phyloP scores from a whole-genome alignment of 768 basidiomycete species.

The Rhizopogon vulgaris region DNA sequence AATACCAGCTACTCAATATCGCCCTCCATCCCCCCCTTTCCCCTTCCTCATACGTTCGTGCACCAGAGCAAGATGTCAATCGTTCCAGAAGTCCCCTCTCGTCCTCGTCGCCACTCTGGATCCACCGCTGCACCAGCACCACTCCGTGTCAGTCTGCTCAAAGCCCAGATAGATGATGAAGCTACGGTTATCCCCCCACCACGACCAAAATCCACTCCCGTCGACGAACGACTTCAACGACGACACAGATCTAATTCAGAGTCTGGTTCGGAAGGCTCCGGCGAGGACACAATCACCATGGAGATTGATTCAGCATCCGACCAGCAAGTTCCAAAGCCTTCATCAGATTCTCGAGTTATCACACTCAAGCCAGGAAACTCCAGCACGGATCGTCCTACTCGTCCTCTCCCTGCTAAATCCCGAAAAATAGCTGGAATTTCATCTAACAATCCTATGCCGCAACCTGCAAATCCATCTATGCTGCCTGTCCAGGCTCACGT shows the following conservation, averaged over 20 bases:
- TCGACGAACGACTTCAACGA: conserved; percentile 48
- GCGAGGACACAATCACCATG: conserved; percentile 20
- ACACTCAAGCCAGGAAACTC: conserved; percentile 13
- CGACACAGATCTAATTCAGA: conserved; percentile 39
- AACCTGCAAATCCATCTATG: conserved; percentile 67
- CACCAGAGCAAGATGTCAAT: conserved; percentile 12
- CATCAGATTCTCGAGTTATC: conserved; percentile 8
- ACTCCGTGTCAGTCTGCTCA: conserved; percentile 13
- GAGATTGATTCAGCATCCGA: conserved; percentile 12
- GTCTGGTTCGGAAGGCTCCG: conserved; percentile 28
- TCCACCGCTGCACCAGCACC: conserved; percentile 34
- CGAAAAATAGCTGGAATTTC: conserved; percentile 44
- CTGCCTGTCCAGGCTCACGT: conserved; percentile 80
- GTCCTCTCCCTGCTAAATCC: conserved; percentile 53
- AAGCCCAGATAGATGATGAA: conserved; percentile 15
- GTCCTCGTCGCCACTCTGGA: conserved; percentile 62
- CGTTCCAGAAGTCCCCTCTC: conserved; percentile 15
- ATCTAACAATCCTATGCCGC: conserved; percentile 39
- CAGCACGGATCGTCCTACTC: conserved; percentile 49
- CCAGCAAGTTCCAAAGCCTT: neutral
- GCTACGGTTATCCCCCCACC: conserved; percentile 43
- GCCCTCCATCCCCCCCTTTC: neutral
- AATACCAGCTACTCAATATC: neutral
- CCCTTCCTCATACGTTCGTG: neutral
- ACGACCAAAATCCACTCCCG: conserved; percentile 70